Base-by-base conservation (phyloP, 495 filamentous ascomycete species). In the Hypoxylon fuscum region DNA sequence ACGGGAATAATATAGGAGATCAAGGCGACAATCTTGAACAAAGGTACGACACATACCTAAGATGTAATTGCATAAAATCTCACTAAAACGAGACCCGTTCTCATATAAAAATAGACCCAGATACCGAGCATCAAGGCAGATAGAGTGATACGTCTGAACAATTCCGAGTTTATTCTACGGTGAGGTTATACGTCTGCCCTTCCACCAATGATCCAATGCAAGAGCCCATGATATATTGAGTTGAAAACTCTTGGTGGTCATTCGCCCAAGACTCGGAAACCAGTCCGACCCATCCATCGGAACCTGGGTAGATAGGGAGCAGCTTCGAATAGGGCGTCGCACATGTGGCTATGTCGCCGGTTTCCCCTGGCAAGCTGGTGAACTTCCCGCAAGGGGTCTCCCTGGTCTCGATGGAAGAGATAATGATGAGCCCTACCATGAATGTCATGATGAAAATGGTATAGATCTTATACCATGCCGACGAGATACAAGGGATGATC, bases 371-470 rank as follows among this genome's bases (percentile, higher is more conserved):
- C 32, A 51, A 18, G 21, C 48, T 51, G 21, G 48, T 41, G 43
- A 29, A 56, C 18, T 29, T 8, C 25, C 43, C 34, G 17, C 42
- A 47, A 0, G 48, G 48, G 1, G 48, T 51, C 11, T 51, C n/a
- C 21, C 48, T 38, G 8, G 48, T 51, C n/a, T 51, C 48, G 34
- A 51, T 22, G 1, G 29, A n/a, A 14, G 20, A 81, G 65, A 37
- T 27, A 18, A 20, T 20, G 45, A 22, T 8, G 11, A 42, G 21
- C 2, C 10, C 44, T 31, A 22, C 22, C 53, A 35, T 55, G 5
- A 31, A 25, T 0, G 37, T 20, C 23, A 35, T 31, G 21, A 50
- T 34, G 12, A 46, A 34, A 15, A 44, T 5, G 20, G 43, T 59
- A 7, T 42, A 40, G 0, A 41, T 43, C 15, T 64, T 49, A 22